These are phyloP conservation scores for Diaporthe australafricana DNA, from an alignment of 2,329 filamentous ascomycete genomes.

Conservation along the genomic window DNA sequence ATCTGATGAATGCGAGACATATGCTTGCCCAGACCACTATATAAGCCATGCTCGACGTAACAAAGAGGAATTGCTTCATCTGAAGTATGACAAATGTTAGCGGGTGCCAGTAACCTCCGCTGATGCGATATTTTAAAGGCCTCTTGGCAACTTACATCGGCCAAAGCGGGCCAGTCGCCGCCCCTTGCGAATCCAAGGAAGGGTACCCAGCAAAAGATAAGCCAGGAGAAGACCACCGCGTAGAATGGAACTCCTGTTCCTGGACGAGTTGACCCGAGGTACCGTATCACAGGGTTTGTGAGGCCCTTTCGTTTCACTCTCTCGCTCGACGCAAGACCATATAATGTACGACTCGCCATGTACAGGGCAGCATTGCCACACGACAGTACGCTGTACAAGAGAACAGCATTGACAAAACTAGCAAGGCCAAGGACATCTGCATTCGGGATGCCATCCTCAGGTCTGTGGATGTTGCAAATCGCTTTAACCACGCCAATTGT, in stretches of 20 bases:
- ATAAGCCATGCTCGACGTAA: conserved; percentile 34
- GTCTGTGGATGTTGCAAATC: background rate
- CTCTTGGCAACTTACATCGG: background rate
- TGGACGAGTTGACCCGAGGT: conserved; percentile 20
- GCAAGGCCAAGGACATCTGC: conserved; percentile 6
- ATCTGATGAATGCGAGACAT: conserved; percentile 32
- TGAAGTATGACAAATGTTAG: background rate
- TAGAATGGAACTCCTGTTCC: conserved; percentile 28
- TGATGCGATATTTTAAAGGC: no score
- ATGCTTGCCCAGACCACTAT: conserved; percentile 29
- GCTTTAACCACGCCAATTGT: background rate
- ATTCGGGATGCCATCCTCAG: background rate
- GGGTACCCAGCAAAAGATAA: conserved; percentile 30
- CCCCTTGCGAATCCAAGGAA: conserved; percentile 12
- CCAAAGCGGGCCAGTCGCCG: background rate
- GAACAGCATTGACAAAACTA: conserved; percentile 22
- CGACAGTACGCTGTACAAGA: conserved; percentile 31
- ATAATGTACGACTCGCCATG: conserved; percentile 31
- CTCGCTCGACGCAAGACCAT: conserved; percentile 15
- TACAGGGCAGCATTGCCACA: conserved; percentile 32
- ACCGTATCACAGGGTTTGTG: background rate
- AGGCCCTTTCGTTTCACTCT: background rate
- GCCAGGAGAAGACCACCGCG: conserved; percentile 25
- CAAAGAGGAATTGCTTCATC: conserved; percentile 32
- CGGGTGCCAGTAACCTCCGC: fast-evolving